These are phyloP conservation scores for Strobilomyces dryophilus DNA, from an alignment of 768 basidiomycete species.

Conservation along the genomic window DNA sequence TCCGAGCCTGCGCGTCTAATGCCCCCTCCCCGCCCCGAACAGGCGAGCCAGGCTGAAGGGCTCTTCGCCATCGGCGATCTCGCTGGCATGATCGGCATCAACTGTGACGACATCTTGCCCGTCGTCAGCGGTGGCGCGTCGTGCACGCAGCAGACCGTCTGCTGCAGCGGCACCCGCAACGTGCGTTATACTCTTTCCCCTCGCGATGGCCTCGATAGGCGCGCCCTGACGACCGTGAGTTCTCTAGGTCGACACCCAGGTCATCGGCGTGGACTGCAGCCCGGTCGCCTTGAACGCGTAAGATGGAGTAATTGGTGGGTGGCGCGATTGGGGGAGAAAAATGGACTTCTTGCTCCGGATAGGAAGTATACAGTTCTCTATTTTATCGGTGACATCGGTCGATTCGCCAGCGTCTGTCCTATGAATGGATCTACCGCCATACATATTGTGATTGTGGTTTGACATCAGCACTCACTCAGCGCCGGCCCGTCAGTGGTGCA, in stretches of 20 bases:
- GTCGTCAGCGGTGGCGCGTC: accelerated
- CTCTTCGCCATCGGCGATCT: not conserved
- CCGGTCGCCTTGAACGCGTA: constrained; percentile 6
- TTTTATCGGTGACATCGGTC: too few species aligned
- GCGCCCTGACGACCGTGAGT: not conserved
- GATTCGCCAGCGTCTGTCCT: not conserved
- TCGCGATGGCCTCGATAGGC: not conserved
- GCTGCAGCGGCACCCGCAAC: not conserved
- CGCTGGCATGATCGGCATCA: not conserved
- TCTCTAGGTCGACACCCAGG: not conserved
- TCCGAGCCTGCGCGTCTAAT: not conserved
- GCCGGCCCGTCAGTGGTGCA: too few species aligned
- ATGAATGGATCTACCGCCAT: not conserved
- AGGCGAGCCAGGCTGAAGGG: not conserved
- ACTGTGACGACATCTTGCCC: not conserved
- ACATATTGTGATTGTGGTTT: not conserved
- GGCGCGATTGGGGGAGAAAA: not conserved
- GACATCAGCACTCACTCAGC: not conserved
- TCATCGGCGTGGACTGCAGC: constrained; percentile 3
- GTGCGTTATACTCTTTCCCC: not conserved
- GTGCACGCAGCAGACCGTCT: constrained; percentile 4
- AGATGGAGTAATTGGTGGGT: not conserved
- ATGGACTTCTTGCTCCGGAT: constrained; percentile 1
- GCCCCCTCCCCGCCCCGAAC: not conserved
- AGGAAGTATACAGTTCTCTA: not conserved